A percentile compares a stretch with the other conserved stretches of the same genome.
Evolutionary conservation across 2,329 filamentous ascomycete species (phyloP).

Genomic region (Berkeleyomyces rouxiae): DNA sequence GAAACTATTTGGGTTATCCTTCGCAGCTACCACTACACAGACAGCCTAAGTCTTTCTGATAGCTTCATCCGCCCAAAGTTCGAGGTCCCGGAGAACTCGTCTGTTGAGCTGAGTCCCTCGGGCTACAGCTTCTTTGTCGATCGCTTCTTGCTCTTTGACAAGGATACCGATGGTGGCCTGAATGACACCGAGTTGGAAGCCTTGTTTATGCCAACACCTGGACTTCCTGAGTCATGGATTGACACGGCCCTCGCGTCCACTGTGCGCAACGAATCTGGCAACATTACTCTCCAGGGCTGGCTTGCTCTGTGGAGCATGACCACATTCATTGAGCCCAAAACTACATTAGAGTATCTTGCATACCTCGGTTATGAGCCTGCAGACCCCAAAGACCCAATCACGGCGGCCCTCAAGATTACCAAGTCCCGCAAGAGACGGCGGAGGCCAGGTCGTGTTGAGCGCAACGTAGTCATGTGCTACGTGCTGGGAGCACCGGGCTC

Average conservation of each 20-base stretch:
- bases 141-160: slow-evolving; percentile 84
- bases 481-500: slow-evolving; percentile 71
- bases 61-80: slow-evolving; percentile 85
- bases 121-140: slow-evolving; percentile 98
- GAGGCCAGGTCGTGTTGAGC: slow-evolving; percentile 69
- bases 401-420: slow-evolving; percentile 77
- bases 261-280: slow-evolving; percentile 83
- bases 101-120: slow-evolving; percentile 80
- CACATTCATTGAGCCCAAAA: slow-evolving; percentile 88
- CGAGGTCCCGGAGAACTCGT: slow-evolving; percentile 81
- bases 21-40: slow-evolving; percentile 87
- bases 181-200: slow-evolving; percentile 73
- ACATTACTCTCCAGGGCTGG: slow-evolving; percentile 95
- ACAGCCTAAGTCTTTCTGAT: slow-evolving; percentile 82
- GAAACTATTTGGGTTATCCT: slow-evolving; percentile 98
- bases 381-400: slow-evolving; percentile 58
- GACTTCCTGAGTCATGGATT: slow-evolving; percentile 69
- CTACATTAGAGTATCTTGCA: slow-evolving; percentile 85
- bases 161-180: slow-evolving; percentile 90
- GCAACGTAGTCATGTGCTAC: slow-evolving; percentile 89
- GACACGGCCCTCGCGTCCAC: slow-evolving; percentile 85
- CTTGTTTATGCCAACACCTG: slow-evolving; percentile 84
- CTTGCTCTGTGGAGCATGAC: slow-evolving; percentile 99
- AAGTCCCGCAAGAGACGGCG: slow-evolving; percentile 76
- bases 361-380: slow-evolving; percentile 86